phyloP scores from a whole-genome alignment of 2,329 filamentous ascomycete genomes.

The Grosmannia serpens region DNA sequence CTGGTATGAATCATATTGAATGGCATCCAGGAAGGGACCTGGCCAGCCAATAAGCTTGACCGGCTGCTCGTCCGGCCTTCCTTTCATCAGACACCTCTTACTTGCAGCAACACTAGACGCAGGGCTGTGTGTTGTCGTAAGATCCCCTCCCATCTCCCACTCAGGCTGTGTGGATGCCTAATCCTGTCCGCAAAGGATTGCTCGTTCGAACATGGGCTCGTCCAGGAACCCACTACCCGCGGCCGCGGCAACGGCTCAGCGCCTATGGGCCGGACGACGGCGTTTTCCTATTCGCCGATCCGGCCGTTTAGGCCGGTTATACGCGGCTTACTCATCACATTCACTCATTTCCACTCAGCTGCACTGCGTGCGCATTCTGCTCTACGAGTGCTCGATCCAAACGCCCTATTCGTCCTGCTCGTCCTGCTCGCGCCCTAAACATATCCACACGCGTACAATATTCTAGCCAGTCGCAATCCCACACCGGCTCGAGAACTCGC shows the following conservation, averaged over 20 bases:
- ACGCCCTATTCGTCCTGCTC: too few species aligned
- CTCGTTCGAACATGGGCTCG: neutral
- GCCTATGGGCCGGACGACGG: neutral
- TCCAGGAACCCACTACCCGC: neutral
- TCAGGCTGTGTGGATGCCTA: neutral
- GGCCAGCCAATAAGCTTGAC: neutral
- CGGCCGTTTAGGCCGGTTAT: neutral
- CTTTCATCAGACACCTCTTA: neutral
- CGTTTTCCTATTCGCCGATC: neutral
- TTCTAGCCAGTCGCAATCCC: too few species aligned
- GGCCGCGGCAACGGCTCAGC: neutral
- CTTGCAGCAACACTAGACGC: neutral
- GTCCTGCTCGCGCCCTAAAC: too few species aligned
- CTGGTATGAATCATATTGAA: neutral
- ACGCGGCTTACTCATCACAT: neutral
- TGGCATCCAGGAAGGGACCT: neutral
- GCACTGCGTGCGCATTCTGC: too few species aligned
- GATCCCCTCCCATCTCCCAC: too few species aligned
- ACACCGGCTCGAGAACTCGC: too few species aligned
- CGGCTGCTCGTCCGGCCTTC: neutral
- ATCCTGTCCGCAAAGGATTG: neutral
- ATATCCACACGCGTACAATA: too few species aligned
- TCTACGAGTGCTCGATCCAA: too few species aligned
- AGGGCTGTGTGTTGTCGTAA: neutral
- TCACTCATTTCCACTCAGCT: too few species aligned